A percentile compares a stretch with the other conserved stretches of the same genome.
Conservation (phyloP, 1,139 yeast species). For the Hanseniaspora uvarum region DNA sequence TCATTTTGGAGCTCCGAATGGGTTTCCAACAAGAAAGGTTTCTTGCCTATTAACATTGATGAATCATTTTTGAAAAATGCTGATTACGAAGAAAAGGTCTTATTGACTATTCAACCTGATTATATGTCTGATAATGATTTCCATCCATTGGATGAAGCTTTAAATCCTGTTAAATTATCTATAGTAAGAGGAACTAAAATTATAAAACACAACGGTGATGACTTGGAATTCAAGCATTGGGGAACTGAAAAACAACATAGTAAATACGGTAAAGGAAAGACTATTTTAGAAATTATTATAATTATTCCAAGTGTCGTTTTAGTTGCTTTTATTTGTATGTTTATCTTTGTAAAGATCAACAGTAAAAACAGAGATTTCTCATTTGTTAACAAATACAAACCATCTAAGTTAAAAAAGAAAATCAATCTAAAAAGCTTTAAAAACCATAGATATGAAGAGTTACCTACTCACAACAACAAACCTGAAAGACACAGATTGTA, state of each 20-base stretch:
- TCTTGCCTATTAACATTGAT: conserved; percentile 47
- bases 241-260: conserved; percentile 44
- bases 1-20: conserved; percentile 64
- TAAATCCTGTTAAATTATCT: conserved; percentile 31
- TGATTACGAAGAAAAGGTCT: conserved; percentile 37
- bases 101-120: conserved; percentile 64
- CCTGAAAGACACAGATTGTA: conserved; percentile 26
- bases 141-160: conserved; percentile 43
- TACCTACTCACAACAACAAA: conserved; percentile 31
- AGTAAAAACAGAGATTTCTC: conserved; percentile 41
- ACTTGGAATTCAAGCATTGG: conserved; percentile 44
- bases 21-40: conserved; percentile 57
- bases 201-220: conserved; percentile 46
- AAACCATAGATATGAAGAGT: conserved; percentile 35
- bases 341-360: conserved; percentile 49
- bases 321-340: conserved; percentile 53
- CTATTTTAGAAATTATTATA: conserved; percentile 57
- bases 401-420: conserved; percentile 43
- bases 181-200: conserved; percentile 52
- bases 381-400: conserved; percentile 29
- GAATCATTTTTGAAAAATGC: conserved; percentile 53
- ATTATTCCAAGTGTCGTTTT: conserved; percentile 64
- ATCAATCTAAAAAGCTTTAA: conserved; percentile 31
- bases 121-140: conserved; percentile 55
- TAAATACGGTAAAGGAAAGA: conserved; percentile 23